Evolutionary conservation across 768 basidiomycete species (phyloP).

Genomic region (Suillus alpinus): DNA sequence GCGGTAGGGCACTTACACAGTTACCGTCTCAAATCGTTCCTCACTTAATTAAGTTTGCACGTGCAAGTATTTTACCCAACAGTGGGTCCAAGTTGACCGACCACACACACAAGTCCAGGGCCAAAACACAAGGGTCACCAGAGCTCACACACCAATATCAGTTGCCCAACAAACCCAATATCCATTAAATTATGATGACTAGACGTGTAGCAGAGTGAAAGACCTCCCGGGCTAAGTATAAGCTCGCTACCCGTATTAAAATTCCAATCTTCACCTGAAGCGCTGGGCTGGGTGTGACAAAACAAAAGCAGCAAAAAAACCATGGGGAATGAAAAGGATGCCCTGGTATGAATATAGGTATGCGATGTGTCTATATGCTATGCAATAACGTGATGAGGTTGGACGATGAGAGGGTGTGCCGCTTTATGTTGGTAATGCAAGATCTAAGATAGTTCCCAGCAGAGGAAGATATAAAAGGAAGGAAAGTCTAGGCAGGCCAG

Average conservation of each 20-base stretch:
- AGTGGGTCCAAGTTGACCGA: neutral
- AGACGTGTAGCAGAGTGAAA: conserved; percentile 9
- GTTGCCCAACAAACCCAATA: conserved; percentile 37
- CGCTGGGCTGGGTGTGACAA: conserved; percentile 14
- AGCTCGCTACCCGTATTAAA: conserved; percentile 9
- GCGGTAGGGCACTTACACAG: neutral
- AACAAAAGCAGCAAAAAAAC: conserved; percentile 11
- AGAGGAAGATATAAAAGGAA: conserved; percentile 6
- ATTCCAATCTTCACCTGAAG: conserved; percentile 13
- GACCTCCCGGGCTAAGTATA: conserved; percentile 18
- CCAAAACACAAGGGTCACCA: neutral
- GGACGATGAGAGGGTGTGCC: conserved; percentile 12
- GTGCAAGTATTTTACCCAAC: neutral
- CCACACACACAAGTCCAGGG: neutral
- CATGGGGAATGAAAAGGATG: conserved; percentile 19
- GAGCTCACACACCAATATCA: neutral
- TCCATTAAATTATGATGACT: conserved; percentile 22
- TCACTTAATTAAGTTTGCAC: neutral
- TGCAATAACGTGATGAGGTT: conserved; percentile 21
- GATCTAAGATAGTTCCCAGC: conserved; percentile 23
- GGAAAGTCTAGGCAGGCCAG: conserved; percentile 8
- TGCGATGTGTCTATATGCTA: conserved; percentile 33
- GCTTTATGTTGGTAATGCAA: conserved; percentile 15
- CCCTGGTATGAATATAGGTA: conserved; percentile 35
- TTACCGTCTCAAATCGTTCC: neutral